Conservation (phyloP, 83 land plant genomes). For the Picea abies region DNA sequence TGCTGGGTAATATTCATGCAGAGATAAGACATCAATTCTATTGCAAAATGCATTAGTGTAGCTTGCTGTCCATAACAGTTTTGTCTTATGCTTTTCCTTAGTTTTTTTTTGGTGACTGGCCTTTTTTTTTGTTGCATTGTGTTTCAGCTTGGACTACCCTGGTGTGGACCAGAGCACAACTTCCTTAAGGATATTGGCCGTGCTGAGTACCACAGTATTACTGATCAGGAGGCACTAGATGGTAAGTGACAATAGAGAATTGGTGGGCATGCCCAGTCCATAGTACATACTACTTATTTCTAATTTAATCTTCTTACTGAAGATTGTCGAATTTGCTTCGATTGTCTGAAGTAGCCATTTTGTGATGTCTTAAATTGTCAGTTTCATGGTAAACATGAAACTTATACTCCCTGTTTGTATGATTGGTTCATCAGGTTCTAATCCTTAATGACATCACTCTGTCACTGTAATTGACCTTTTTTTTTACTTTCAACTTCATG, state of each 20-base stretch:
- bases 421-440: neutral
- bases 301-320: neutral
- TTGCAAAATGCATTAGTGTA: slow-evolving; percentile 1
- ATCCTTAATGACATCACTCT: neutral
- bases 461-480: neutral
- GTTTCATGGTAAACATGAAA: slow-evolving; percentile 11
- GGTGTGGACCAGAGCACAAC: slow-evolving; percentile 95
- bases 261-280: neutral
- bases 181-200: slow-evolving; percentile 88
- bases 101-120: neutral
- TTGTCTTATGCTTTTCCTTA: neutral
- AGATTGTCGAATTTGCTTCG: neutral
- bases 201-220: slow-evolving; percentile 75
- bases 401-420: neutral
- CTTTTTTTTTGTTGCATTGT: neutral
- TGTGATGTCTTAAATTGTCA: neutral
- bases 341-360: neutral
- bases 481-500: neutral
- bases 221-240: slow-evolving; percentile 81
- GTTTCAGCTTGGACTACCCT: slow-evolving; percentile 85
- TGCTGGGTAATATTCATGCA: slow-evolving; percentile 66
- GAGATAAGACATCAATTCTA: neutral
- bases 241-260: slow-evolving; percentile 36
- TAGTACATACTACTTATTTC: neutral
- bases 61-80: neutral